Conservation (phyloP, 805 yeast species). For the Candida silvatica region DNA sequence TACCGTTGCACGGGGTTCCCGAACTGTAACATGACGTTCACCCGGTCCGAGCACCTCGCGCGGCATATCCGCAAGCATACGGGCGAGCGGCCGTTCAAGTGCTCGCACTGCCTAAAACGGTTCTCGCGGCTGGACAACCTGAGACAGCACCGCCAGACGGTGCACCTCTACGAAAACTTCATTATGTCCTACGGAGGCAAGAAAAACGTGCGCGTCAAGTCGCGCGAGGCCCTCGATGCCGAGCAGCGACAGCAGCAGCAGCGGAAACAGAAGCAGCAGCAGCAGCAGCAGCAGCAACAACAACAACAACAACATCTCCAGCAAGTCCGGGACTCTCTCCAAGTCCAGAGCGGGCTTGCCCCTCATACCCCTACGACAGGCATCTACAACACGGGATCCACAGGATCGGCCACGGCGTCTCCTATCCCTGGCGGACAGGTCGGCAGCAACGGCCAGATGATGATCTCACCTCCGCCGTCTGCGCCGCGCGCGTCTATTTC, state of each 20-base stretch:
- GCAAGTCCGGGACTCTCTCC: too few species aligned
- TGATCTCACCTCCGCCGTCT: slow-evolving; percentile 10
- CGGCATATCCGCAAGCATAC: slow-evolving; percentile 90
- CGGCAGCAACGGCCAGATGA: not conserved
- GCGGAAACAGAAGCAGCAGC: slow-evolving; percentile 3
- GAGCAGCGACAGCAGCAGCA: not conserved
- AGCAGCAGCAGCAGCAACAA: slow-evolving; percentile 2
- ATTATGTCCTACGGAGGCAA: slow-evolving; percentile 26
- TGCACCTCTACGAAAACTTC: slow-evolving; percentile 46
- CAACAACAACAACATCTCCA: not conserved
- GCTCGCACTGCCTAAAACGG: slow-evolving; percentile 71
- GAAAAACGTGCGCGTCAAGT: slow-evolving; percentile 21
- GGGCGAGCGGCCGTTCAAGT: slow-evolving; percentile 88
- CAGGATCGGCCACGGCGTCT: not conserved
- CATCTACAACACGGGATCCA: too few species aligned
- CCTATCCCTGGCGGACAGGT: slow-evolving; percentile 1
- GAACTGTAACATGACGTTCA: slow-evolving; percentile 81
- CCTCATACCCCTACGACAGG: too few species aligned
- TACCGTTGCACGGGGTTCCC: slow-evolving; percentile 84
- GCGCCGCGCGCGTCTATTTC: slow-evolving; percentile 5
- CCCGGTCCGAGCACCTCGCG: slow-evolving; percentile 87
- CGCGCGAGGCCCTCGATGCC: not conserved
- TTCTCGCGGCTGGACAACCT: slow-evolving; percentile 82
- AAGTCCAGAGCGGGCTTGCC: too few species aligned
- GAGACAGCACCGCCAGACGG: slow-evolving; percentile 87